phyloP scores from a whole-genome alignment of 495 filamentous ascomycete genomes.

The Eremomyces bilateralis region DNA sequence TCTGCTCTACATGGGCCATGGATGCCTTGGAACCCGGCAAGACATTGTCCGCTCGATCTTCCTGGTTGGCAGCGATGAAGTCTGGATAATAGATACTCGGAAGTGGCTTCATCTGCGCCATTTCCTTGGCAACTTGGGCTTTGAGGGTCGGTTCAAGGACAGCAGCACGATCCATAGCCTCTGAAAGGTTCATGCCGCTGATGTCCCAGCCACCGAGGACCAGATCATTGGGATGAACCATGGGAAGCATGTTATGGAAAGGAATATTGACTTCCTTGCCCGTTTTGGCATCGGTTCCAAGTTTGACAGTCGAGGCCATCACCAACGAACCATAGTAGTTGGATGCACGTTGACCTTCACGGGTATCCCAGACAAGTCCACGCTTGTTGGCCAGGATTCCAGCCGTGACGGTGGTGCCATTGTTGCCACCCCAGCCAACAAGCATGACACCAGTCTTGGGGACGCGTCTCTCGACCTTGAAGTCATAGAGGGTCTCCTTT shows the following conservation, averaged over 20 bases:
- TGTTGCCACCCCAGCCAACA: constrained; percentile 96
- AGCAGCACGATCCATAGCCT: constrained; percentile 86
- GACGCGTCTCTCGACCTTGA: constrained; percentile 88
- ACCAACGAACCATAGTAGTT: constrained; percentile 97
- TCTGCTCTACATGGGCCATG: constrained; percentile 73
- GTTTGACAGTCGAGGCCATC: constrained; percentile 93
- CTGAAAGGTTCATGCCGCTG: constrained; percentile 65
- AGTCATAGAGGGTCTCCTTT: constrained; percentile 79
- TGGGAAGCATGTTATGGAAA: constrained; percentile 81
- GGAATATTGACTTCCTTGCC: constrained; percentile 87
- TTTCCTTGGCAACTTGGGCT: constrained; percentile 70
- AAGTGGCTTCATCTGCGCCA: constrained; percentile 72
- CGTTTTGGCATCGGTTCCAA: constrained; percentile 69
- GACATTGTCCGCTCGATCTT: constrained; percentile 85
- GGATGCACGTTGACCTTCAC: constrained; percentile 59
- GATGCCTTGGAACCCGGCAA: constrained; percentile 64
- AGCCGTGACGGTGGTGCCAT: constrained; percentile 89
- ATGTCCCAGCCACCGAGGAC: constrained; percentile 97
- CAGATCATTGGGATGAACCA: constrained; percentile 95
- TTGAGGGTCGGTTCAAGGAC: constrained; percentile 91
- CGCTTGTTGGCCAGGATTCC: constrained; percentile 92
- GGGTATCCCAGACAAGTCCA: constrained; percentile 74
- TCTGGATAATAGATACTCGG: constrained; percentile 97
- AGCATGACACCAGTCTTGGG: constrained; percentile 94
- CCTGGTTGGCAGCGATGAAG: constrained; percentile 98